Evolutionary conservation across 1,284 basidiomycete genomes (phyloP), one percentile per base, ranked within the genome.

Genomic region (Cryptococcus amylolentus): DNA sequence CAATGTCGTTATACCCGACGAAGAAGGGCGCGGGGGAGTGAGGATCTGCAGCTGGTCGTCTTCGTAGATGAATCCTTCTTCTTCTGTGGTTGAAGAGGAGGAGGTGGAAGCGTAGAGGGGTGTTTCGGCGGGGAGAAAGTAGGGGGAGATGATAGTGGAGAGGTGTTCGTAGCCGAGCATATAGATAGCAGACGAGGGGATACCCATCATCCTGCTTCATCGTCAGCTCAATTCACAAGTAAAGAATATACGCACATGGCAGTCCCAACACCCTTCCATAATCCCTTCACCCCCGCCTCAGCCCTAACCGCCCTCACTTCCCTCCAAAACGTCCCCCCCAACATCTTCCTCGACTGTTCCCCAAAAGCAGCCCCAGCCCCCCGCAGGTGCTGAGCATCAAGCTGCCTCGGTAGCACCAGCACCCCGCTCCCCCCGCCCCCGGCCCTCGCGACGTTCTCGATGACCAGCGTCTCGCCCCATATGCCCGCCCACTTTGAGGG

Each of bases 81-180:
- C 9, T n/a, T 1, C 41, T 10, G 41, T 9, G 9, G 23, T n/a
- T 9, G 41, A 10, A n/a, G 41, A n/a, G n/a, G 41, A 9, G 9
- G 41, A 42, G 7, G 40, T 42, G 40, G 68, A 67, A 35, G 55
- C 23, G 66, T 67, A 64, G 26, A 55, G 55, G 4, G 67, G 63
- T 44, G 67, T 64, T 10, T 46, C 31, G 2, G 66, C 61, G 14
- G 62, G 59, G 28, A 66, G 67, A 57, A 74, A 71, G 35, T 62
- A 52, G 6, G 72, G 73, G 10, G 71, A 63, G 31, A 77, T 63
- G 18, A 52, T 27, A 0, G 59, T 82, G 13, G 92, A 81, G 20
- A 98, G 84, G 72, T 89, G 85, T 76, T 98, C 95, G 76, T 98
- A 98, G 28, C 91, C 92, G 49, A 97, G 82, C 87, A 98, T 98